Conservation (phyloP, 1,139 yeast genomes). For the Hanseniaspora gamundiae region DNA sequence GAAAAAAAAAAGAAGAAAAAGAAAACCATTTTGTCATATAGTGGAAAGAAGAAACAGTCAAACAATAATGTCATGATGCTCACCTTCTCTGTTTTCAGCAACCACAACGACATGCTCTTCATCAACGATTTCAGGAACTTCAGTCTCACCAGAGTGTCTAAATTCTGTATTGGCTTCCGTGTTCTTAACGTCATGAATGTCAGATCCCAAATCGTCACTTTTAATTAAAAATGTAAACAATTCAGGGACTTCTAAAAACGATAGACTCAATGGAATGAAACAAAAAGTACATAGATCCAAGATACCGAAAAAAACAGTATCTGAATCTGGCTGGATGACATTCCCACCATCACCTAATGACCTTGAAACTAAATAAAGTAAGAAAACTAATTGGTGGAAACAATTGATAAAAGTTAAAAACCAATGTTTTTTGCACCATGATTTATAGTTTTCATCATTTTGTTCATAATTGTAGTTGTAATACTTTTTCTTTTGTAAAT, state of each 20-base stretch:
- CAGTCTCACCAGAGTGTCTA: conserved; percentile 11
- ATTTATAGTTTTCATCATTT: background rate
- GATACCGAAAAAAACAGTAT: conserved; percentile 53
- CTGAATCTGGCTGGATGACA: conserved; percentile 52
- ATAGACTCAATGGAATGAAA: conserved; percentile 26
- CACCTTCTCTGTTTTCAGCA: background rate
- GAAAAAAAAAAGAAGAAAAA: no score
- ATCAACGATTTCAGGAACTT: conserved; percentile 4
- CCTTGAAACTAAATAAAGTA: conserved; percentile 48
- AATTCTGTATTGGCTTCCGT: conserved; percentile 22
- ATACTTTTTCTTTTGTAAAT: background rate
- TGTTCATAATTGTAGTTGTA: background rate
- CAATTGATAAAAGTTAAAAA: background rate
- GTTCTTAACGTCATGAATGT: conserved; percentile 32
- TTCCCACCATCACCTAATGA: conserved; percentile 61
- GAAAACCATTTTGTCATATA: no score
- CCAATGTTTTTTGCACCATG: background rate
- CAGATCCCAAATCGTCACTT: no score
- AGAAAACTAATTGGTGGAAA: conserved; percentile 18
- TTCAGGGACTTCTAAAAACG: background rate
- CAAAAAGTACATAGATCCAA: conserved; percentile 40
- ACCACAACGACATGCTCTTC: background rate
- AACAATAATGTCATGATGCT: no score
- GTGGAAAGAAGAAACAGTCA: no score
- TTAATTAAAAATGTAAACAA: background rate